Percentiles rank a stretch among this genome's conserved stretches.
phyloP scores from a whole-genome alignment of 495 filamentous ascomycete genomes.

The Aspergillus nidulans region DNA sequence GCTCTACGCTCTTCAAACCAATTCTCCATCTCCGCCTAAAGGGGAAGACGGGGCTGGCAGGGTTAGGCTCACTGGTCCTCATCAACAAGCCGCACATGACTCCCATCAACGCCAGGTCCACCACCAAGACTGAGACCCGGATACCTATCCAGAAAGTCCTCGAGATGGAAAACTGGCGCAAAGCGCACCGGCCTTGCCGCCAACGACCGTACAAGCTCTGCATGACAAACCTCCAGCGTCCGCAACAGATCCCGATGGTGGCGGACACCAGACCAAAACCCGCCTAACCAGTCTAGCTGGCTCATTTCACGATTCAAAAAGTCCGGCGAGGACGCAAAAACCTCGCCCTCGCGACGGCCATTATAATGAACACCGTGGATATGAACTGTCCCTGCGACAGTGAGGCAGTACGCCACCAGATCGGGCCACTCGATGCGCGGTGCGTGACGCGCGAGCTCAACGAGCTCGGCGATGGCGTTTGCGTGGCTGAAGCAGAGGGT shows the following conservation, averaged over 20 bases:
- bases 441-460: conserved; percentile 64
- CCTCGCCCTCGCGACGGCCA: conserved; percentile 54
- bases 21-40: not conserved
- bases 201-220: conserved; percentile 67
- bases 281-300: conserved; percentile 67
- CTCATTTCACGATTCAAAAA: conserved; percentile 74
- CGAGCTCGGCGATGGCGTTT: conserved; percentile 79
- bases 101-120: conserved; percentile 42
- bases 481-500: conserved; percentile 83
- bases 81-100: conserved; percentile 54
- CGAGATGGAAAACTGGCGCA: conserved; percentile 73
- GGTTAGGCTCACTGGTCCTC: conserved; percentile 21
- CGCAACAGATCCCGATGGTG: conserved; percentile 75
- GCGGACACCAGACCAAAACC: conserved; percentile 70
- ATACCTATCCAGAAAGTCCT: conserved; percentile 85
- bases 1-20: not conserved
- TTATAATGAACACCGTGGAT: conserved; percentile 80
- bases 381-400: conserved; percentile 78
- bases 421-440: conserved; percentile 74
- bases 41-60: too few relatives aligned
- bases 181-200: conserved; percentile 63
- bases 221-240: conserved; percentile 65
- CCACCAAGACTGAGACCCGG: conserved; percentile 23
- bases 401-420: conserved; percentile 77
- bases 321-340: conserved; percentile 60